Evolutionary conservation across 176 grass and related monocot genomes (phyloP).

Genomic region (Hsuehochloa calcarea): DNA sequence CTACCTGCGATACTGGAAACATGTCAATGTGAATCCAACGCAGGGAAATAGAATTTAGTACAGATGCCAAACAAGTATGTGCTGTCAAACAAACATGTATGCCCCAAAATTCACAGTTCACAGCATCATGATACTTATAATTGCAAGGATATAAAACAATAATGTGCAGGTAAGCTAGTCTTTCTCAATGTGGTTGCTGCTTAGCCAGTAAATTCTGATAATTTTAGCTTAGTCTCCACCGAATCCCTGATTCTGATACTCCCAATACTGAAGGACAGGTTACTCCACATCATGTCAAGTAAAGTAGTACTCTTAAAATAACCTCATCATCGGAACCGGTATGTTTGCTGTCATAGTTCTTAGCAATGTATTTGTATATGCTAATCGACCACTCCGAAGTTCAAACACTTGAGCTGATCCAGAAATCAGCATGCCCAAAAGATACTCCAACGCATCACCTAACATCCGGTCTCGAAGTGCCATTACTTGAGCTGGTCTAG

Average conservation of each 20-base stretch:
- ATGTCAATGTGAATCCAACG: neutral
- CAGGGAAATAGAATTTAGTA: neutral
- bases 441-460: neutral
- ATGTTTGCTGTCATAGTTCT: slow-evolving; percentile 3
- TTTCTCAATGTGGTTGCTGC: slow-evolving; percentile 12
- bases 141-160: neutral
- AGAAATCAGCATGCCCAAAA: neutral
- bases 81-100: neutral
- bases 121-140: neutral
- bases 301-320: neutral
- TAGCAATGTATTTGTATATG: neutral
- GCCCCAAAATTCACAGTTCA: neutral
- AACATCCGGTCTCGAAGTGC: neutral
- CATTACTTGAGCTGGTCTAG: neutral
- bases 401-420: neutral
- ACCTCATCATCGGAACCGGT: neutral
- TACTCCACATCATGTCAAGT: neutral
- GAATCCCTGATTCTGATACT: slow-evolving; percentile 9
- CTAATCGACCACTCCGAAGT: neutral
- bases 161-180: neutral
- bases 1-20: slow-evolving; percentile 33
- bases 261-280: neutral
- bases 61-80: neutral
- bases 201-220: slow-evolving; percentile 8
- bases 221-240: neutral